Conservation (phyloP, 2,329 filamentous ascomycete species). For the Aureobasidium subglaciale region DNA sequence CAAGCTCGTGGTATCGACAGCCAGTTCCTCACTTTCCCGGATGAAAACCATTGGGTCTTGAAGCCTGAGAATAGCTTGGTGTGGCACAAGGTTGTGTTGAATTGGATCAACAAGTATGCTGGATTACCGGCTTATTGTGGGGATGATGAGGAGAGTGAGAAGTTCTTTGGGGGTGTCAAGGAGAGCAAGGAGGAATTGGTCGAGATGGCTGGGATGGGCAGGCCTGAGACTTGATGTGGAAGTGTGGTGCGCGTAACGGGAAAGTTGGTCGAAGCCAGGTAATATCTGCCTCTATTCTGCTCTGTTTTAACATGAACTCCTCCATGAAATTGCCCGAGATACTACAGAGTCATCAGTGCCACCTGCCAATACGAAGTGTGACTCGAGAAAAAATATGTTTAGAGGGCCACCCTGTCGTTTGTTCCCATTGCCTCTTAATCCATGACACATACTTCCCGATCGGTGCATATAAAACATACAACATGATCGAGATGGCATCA, state of each 20-base stretch:
- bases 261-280: background rate
- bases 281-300: no score
- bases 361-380: no score
- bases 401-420: no score
- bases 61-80: slow-evolving; percentile 86
- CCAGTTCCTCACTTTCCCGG: slow-evolving; percentile 72
- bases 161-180: slow-evolving; percentile 25
- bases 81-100: slow-evolving; percentile 81
- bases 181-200: slow-evolving; percentile 19
- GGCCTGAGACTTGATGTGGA: slow-evolving; percentile 14
- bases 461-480: no score
- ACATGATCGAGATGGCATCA: no score
- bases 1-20: slow-evolving; percentile 70
- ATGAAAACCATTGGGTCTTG: slow-evolving; percentile 75
- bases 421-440: no score
- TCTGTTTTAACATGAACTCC: no score
- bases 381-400: no score
- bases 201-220: slow-evolving; percentile 15
- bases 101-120: slow-evolving; percentile 61
- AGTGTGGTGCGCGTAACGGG: no score
- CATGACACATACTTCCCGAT: no score
- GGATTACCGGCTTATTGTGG: slow-evolving; percentile 41
- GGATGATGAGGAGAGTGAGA: slow-evolving; percentile 23
- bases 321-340: no score
- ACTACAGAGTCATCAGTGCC: no score